Conservation (phyloP, 176 grass and related monocot genomes). For the Lolium perenne region DNA sequence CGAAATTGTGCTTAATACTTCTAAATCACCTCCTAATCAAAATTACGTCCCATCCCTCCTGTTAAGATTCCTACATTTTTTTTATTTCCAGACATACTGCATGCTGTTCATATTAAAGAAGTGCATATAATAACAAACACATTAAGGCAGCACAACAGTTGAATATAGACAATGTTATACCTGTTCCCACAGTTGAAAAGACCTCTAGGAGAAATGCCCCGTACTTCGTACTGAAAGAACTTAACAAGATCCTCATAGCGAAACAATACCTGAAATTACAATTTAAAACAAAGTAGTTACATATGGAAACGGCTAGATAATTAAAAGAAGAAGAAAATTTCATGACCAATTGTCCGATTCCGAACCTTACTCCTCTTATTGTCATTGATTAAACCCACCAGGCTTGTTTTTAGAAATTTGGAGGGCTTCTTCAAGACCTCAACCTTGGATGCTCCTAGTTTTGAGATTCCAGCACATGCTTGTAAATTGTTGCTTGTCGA, state of each 20-base stretch:
- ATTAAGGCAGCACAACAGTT: conserved; percentile 13
- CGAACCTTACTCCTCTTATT: conserved; percentile 91
- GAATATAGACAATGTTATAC: conserved; percentile 45
- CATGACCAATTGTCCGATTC: conserved; percentile 37
- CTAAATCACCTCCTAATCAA: not conserved
- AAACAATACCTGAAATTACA: conserved; percentile 73
- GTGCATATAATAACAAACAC: conserved; percentile 22
- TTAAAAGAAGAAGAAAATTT: conserved; percentile 29
- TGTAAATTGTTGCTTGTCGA: conserved; percentile 52
- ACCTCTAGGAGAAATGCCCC: conserved; percentile 82
- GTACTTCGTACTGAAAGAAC: conserved; percentile 90
- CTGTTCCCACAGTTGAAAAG: conserved; percentile 99
- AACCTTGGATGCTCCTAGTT: conserved; percentile 62
- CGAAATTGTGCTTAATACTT: not conserved
- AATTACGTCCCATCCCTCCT: not conserved
- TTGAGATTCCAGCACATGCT: conserved; percentile 53
- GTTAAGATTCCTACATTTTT: conserved; percentile 21
- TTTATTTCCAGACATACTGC: conserved; percentile 8
- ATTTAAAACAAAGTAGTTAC: conserved; percentile 52
- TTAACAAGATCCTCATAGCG: conserved; percentile 90
- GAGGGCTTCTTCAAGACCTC: conserved; percentile 74
- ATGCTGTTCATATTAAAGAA: conserved; percentile 18
- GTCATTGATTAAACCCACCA: conserved; percentile 92
- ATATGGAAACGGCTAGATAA: conserved; percentile 22
- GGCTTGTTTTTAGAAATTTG: conserved; percentile 85